Evolutionary conservation across 805 yeast genomes (phyloP).

Genomic region (Candida germanica): DNA sequence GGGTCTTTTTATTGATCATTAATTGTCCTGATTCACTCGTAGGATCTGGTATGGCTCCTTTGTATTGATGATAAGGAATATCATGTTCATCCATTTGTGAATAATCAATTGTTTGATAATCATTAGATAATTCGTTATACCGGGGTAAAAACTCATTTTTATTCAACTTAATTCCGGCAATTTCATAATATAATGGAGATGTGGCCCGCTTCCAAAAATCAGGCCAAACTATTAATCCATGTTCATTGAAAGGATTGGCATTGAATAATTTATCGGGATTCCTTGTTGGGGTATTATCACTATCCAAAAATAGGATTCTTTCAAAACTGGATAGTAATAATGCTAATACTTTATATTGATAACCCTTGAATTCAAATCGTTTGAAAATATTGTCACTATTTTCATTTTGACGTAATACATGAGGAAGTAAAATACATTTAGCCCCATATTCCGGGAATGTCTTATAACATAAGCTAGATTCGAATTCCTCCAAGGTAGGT

Average conservation of each 20-base stretch:
- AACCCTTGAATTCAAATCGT: conserved; percentile 40
- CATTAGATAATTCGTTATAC: conserved; percentile 26
- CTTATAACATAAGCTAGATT: conserved; percentile 51
- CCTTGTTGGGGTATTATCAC: conserved; percentile 70
- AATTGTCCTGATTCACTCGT: conserved; percentile 41
- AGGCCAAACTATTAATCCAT: conserved; percentile 73
- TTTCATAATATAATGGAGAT: conserved; percentile 66
- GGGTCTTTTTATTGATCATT: conserved; percentile 38
- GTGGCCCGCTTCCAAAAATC: conserved; percentile 88
- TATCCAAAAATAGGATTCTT: conserved; percentile 67
- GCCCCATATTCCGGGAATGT: conserved; percentile 39
- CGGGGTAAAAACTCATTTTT: conserved; percentile 25
- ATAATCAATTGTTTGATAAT: conserved; percentile 11
- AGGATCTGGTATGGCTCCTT: conserved; percentile 32
- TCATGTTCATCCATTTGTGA: conserved; percentile 11
- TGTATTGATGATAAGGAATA: conserved; percentile 29
- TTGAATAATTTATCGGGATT: conserved; percentile 61
- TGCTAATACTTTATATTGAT: conserved; percentile 43
- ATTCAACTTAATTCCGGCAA: conserved; percentile 51
- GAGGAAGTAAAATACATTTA: conserved; percentile 36
- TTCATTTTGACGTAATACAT: conserved; percentile 18
- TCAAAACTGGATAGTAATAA: conserved; percentile 53
- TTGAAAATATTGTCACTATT: conserved; percentile 19
- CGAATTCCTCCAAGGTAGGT: conserved; percentile 68
- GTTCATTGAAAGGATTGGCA: conserved; percentile 49